Conservation (phyloP, 129 eudicot species). For the Dittrichia graveolens region DNA sequence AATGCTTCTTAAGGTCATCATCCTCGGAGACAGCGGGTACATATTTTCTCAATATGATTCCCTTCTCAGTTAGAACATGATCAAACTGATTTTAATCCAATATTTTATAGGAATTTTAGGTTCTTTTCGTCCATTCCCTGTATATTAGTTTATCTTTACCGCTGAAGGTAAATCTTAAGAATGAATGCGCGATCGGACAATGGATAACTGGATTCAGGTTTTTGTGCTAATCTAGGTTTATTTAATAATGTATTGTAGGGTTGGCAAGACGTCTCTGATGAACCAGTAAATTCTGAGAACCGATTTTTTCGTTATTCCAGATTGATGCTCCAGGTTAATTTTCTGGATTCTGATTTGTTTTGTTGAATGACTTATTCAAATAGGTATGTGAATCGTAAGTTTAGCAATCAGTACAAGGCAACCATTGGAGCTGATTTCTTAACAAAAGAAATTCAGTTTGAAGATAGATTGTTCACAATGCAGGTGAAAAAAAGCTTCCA, state of each 20-base stretch:
- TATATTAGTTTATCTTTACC: not conserved
- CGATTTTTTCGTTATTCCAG: not conserved
- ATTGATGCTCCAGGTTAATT: not conserved
- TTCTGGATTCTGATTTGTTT: constrained; percentile 19
- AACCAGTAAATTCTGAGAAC: constrained; percentile 52
- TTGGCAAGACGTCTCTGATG: constrained; percentile 80
- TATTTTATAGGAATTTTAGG: not conserved
- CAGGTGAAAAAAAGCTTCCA: constrained; percentile 46
- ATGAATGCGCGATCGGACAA: constrained; percentile 14
- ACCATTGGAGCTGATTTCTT: constrained; percentile 80
- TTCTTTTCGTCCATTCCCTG: constrained; percentile 3
- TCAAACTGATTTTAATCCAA: not conserved
- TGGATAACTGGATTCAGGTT: not conserved
- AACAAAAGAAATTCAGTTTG: constrained; percentile 67
- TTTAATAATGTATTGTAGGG: constrained; percentile 42
- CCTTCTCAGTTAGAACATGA: not conserved
- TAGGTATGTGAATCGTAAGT: constrained; percentile 75
- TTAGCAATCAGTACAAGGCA: constrained; percentile 76
- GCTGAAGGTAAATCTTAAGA: not conserved
- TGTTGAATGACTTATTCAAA: not conserved
- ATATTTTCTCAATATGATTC: not conserved
- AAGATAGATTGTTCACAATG: constrained; percentile 65
- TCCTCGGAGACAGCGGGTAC: constrained; percentile 78
- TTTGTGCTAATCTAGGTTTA: constrained; percentile 29
- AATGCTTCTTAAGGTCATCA: constrained; percentile 78